Evolutionary conservation across 2,329 filamentous ascomycete species (phyloP), one percentile per base, ranked within the genome.

Genomic region (Cryoendolithus antarcticus): DNA sequence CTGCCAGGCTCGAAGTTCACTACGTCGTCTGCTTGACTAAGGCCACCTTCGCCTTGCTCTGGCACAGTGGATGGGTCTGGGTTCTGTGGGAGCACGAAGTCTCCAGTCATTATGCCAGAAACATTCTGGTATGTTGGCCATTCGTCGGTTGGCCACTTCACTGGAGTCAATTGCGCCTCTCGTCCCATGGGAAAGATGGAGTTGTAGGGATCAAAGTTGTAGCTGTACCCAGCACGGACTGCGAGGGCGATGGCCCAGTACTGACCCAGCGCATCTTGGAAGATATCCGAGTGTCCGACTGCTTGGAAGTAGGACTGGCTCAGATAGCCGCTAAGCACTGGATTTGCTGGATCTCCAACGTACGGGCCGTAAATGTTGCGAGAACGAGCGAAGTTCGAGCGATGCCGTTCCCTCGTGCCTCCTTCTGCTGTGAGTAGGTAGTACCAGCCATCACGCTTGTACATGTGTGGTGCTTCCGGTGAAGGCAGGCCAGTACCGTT

Each of bases 271-370:
- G 45, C 44, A 41, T 75, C 71, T 32, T 70, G 64, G 41, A 75
- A 74, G 2, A 75, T 42, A 44, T 76, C 72, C 1, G 68, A 65
- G 40, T 76, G 73, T 0, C 72, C 72, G 1, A 74, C 64, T 1
- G 70, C 69, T 47, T 75, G 71, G 41, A 47, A 58, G 59, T 56
- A 50, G 5, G 44, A 42, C n/a, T 40, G 37, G n/a, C 41, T 53
- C 8, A 43, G 43, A 15, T 42, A 36, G 3, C 34, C 43, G 6
- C 43, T 54, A 9, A 54, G 30, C 2, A 56, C 39, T 9, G 53
- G 52, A 30, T 52, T 55, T 21, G 21, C 30, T 1, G 45, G 43
- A 33, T 47, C 35, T 3, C 32, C 35, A 21, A 51, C 47, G n/a
- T 48, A 56, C 0, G 53, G 53, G 0, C 53, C 52, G 52, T 55